These are phyloP conservation scores for Xanthoparmelia taractica DNA, from an alignment of 495 filamentous ascomycete species.

Conservation along the genomic window DNA sequence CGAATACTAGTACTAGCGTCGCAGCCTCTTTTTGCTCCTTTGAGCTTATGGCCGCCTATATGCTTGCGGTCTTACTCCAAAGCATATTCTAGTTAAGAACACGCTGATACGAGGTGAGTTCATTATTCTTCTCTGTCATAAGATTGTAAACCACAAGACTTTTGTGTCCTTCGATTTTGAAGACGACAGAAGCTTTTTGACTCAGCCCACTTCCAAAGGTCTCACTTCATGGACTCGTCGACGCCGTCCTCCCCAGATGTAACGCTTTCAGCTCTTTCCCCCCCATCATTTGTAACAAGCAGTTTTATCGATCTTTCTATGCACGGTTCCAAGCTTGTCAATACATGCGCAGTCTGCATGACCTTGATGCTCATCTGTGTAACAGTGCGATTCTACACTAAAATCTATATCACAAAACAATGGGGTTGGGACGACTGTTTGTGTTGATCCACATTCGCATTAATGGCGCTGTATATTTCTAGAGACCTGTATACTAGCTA, in stretches of 20 bases:
- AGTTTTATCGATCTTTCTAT: too few species aligned
- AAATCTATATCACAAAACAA: conserved; percentile 10
- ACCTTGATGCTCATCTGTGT: neutral
- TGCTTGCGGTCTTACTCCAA: too few species aligned
- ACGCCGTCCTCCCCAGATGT: too few species aligned
- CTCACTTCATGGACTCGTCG: too few species aligned
- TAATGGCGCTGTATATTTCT: neutral
- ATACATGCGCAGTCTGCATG: neutral
- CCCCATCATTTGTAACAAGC: too few species aligned
- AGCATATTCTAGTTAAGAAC: too few species aligned
- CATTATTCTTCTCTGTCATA: neutral
- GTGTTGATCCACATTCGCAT: neutral
- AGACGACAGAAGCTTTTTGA: neutral
- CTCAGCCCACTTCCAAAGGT: neutral
- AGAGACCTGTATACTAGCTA: conserved; percentile 16
- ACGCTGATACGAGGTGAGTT: neutral
- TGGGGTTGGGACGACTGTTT: conserved; percentile 21
- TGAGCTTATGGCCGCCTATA: neutral
- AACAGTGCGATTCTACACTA: conserved; percentile 11
- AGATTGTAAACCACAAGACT: neutral
- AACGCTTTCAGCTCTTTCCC: too few species aligned
- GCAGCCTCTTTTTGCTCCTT: neutral
- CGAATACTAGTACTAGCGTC: neutral
- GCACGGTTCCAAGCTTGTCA: too few species aligned
- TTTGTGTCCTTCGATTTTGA: neutral